These are phyloP conservation scores for Wickerhamomyces sydowiorum DNA, from an alignment of 805 yeast species.

Conservation along the genomic window DNA sequence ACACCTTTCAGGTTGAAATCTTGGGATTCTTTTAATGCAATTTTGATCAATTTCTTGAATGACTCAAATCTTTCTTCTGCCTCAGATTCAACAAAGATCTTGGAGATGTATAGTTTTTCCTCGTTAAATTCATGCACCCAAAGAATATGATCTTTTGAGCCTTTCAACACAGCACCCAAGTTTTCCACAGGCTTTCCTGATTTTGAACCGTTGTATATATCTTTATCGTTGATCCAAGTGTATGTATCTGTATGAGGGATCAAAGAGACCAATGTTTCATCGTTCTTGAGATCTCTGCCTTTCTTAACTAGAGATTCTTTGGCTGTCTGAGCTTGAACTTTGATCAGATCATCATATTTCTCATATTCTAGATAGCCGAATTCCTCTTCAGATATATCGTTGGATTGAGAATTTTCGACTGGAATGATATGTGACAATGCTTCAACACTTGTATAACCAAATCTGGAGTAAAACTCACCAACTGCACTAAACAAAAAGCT, in stretches of 20 bases:
- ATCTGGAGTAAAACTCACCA: constrained; percentile 56
- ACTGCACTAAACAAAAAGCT: constrained; percentile 65
- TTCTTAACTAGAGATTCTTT: constrained; percentile 13
- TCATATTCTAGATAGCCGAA: constrained; percentile 25
- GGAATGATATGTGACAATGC: constrained; percentile 30
- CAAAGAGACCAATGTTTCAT: constrained; percentile 22
- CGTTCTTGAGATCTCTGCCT: constrained; percentile 9
- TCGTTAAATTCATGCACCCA: constrained; percentile 42
- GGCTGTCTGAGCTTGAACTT: constrained; percentile 19
- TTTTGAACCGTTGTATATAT: constrained; percentile 28
- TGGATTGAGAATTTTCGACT: constrained; percentile 11
- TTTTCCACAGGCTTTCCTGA: constrained; percentile 11
- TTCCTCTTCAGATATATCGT: not conserved
- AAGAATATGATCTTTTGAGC: constrained; percentile 28
- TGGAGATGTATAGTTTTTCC: constrained; percentile 21
- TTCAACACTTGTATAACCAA: constrained; percentile 49
- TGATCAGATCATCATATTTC: constrained; percentile 25
- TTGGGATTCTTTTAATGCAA: constrained; percentile 22
- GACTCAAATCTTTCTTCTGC: constrained; percentile 6
- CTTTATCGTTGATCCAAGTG: constrained; percentile 39
- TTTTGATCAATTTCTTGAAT: constrained; percentile 16
- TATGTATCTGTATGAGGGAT: constrained; percentile 32
- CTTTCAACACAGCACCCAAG: constrained; percentile 26
- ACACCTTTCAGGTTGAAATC: constrained; percentile 12
- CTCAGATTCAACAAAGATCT: constrained; percentile 6